Evolutionary conservation across 768 basidiomycete species (phyloP).

Genomic region (Tephrocybe rancida): DNA sequence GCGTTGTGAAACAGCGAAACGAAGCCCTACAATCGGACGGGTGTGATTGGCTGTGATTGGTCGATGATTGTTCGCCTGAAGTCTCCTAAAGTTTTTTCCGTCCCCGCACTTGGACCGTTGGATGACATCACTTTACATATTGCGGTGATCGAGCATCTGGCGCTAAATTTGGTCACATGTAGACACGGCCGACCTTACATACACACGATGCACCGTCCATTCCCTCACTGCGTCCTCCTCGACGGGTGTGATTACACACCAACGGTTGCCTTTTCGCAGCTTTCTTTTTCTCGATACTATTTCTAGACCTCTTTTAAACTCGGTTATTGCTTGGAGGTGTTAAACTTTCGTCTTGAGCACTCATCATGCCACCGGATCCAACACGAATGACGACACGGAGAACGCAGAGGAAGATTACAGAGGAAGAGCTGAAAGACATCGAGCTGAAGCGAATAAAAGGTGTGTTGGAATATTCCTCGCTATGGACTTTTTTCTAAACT

Average conservation of each 20-base stretch:
- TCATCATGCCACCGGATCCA: slow-evolving; percentile 44
- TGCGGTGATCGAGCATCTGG: neutral
- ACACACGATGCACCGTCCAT: neutral
- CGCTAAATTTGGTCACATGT: slow-evolving; percentile 9
- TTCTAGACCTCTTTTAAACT: neutral
- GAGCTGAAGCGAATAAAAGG: slow-evolving; percentile 52
- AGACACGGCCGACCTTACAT: neutral
- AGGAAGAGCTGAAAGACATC: slow-evolving; percentile 55
- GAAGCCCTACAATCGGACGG: no score
- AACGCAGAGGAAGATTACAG: slow-evolving; percentile 44
- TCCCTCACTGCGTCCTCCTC: neutral
- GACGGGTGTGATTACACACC: neutral
- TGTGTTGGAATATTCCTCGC: slow-evolving; percentile 17
- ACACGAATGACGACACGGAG: slow-evolving; percentile 39
- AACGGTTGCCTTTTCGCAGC: neutral
- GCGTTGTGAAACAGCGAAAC: no score
- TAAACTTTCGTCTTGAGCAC: no score
- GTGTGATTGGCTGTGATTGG: no score
- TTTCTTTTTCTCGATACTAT: neutral
- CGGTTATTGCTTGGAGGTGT: neutral
- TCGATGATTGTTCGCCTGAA: no score
- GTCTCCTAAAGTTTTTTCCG: neutral
- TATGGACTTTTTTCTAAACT: slow-evolving; percentile 1
- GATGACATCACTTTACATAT: neutral
- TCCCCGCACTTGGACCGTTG: neutral